Conservation (phyloP, 2,329 filamentous ascomycete species). For the Ampelomyces quisqualis region DNA sequence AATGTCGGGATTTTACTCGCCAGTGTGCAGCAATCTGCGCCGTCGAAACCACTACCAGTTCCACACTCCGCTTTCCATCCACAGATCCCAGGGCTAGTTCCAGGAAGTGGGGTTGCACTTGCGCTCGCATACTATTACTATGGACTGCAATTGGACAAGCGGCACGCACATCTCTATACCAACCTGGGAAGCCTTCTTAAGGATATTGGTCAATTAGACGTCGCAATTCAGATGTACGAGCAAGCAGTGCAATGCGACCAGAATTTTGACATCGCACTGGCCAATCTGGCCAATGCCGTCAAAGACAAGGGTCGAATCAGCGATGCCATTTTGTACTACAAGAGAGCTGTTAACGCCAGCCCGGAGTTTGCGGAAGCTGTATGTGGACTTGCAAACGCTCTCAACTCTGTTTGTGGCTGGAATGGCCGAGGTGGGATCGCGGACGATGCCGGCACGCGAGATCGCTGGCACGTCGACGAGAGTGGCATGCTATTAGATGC, state of each 20-base stretch:
- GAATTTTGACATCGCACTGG: conserved; percentile 95
- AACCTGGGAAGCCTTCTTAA: conserved; percentile 94
- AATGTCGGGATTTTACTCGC: conserved; percentile 98
- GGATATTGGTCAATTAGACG: conserved; percentile 88
- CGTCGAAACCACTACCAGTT: conserved; percentile 47
- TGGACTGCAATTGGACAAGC: conserved; percentile 78
- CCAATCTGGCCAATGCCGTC: conserved; percentile 94
- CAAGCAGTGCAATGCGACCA: conserved; percentile 87
- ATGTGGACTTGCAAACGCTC: conserved; percentile 87
- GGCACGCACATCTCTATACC: conserved; percentile 94
- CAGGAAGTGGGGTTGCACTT: conserved; percentile 83
- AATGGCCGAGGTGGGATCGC: conserved; percentile 81
- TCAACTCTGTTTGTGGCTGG: conserved; percentile 98
- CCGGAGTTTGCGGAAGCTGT: conserved; percentile 96
- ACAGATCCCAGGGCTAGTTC: conserved; percentile 72
- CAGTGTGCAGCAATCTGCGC: conserved; percentile 74
- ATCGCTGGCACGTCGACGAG: conserved; percentile 92
- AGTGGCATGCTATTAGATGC: conserved; percentile 79
- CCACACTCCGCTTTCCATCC: conserved; percentile 40
- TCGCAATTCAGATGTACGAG: conserved; percentile 96
- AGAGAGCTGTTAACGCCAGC: conserved; percentile 83
- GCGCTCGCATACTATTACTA: conserved; percentile 96
- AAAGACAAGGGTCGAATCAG: conserved; percentile 92
- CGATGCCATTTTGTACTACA: conserved; percentile 91
- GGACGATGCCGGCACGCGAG: conserved; percentile 69